phyloP scores from a whole-genome alignment of 2,329 filamentous ascomycete species.

The Talaromyces verruculosus region DNA sequence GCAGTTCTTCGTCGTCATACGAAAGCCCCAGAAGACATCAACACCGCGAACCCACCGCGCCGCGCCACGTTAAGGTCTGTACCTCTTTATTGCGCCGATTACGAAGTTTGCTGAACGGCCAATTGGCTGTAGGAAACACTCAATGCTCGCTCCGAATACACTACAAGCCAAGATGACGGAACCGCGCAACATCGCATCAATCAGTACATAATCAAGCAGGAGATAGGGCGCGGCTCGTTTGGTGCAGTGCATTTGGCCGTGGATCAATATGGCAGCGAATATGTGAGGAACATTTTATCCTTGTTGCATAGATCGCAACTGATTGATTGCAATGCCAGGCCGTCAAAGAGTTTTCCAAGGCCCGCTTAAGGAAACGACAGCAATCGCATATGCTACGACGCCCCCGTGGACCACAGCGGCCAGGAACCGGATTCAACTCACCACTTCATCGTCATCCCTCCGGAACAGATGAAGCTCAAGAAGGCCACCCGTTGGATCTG shows the following conservation, averaged over 20 bases:
- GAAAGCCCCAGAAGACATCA: conserved; percentile 67
- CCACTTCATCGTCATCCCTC: conserved; percentile 62
- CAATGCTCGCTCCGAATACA: conserved; percentile 83
- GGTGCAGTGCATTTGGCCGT: conserved; percentile 86
- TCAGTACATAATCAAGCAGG: conserved; percentile 89
- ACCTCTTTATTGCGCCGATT: conserved; percentile 1
- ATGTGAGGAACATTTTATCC: conserved; percentile 59
- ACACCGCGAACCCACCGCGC: conserved; percentile 59
- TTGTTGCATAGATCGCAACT: too few species aligned
- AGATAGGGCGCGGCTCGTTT: conserved; percentile 96
- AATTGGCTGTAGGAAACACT: conserved; percentile 70
- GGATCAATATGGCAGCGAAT: conserved; percentile 91
- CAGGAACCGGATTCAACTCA: conserved; percentile 62
- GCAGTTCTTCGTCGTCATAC: conserved; percentile 58
- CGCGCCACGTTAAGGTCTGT: conserved; percentile 62
- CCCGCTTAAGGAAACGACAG: conserved; percentile 80
- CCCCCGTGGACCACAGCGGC: conserved; percentile 55
- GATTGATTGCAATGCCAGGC: conserved; percentile 57
- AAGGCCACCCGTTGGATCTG: conserved; percentile 73
- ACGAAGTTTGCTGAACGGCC: conserved; percentile 23
- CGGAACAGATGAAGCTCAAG: conserved; percentile 51
- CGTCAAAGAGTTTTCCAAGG: conserved; percentile 96
- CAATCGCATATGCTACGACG: conserved; percentile 82
- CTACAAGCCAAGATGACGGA: conserved; percentile 79
- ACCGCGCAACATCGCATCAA: conserved; percentile 83